These are phyloP conservation scores for Beauveria brongniartii DNA, from an alignment of 2,329 filamentous ascomycete species.

Conservation along the genomic window DNA sequence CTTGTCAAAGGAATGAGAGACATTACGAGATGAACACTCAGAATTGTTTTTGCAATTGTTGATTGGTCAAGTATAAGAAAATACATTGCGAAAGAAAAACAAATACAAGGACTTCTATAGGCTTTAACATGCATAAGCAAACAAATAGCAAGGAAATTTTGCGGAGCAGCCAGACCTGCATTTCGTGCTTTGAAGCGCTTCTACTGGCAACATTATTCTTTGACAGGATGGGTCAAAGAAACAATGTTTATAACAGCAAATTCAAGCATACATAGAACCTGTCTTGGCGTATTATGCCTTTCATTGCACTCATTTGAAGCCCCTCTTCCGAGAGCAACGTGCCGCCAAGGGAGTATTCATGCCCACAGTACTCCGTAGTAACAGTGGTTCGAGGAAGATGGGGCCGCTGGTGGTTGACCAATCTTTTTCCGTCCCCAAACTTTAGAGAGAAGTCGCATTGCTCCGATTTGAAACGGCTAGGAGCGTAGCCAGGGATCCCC, in stretches of 20 bases:
- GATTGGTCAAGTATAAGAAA: background rate
- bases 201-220: too few species aligned
- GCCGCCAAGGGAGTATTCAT: too few species aligned
- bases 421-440: background rate
- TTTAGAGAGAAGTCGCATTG: background rate
- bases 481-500: background rate
- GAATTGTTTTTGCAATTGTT: too few species aligned
- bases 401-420: background rate
- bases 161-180: background rate
- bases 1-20: background rate
- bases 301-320: background rate
- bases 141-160: background rate
- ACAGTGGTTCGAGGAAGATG: too few species aligned
- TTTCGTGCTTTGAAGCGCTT: background rate
- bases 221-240: too few species aligned
- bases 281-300: too few species aligned
- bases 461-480: constrained; percentile 1
- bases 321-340: background rate
- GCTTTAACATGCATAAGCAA: background rate
- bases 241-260: too few species aligned
- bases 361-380: too few species aligned
- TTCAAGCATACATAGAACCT: too few species aligned
- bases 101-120: background rate
- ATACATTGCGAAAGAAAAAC: background rate
- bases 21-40: background rate